Base-by-base conservation (phyloP, 2,329 filamentous ascomycete genomes). In the Chaetomiaceae sp. region DNA sequence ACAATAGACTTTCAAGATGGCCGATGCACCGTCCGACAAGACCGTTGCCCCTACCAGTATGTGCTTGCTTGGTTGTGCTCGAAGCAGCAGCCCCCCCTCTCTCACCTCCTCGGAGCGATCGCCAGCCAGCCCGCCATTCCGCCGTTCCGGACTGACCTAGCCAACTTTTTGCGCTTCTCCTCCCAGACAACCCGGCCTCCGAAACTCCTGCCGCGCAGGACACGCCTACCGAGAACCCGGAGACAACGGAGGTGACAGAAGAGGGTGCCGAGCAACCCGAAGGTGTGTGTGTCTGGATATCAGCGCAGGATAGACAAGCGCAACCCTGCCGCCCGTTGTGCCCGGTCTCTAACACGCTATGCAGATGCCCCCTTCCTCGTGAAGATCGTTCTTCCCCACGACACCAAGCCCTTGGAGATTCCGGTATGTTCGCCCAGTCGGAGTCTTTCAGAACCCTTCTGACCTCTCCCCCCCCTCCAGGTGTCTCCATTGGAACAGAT, bases 401-500 rank as follows among this genome's bases (percentile, higher is more conserved):
- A 84, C 61, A 10, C 27, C 14, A 79, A 83, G 62, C 84, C 88
- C 70, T 87, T 95, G 63, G 82, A 91, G 67, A 83, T 96, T 61
- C 91, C 89, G 81, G 90, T 95, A 70, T 71, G 79, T 73, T 49
- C 30, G 42, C 39, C 49, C 19, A 16, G 44, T 40, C 34, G 20
- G 40, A 51, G 20, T 39, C 16, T 33, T 21, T 41, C 31, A 50
- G 35, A n/a, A 14, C 41, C 13, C 21, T 57, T 50, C 59, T 61
- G 63, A 63, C 56, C 44, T 52, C 48, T 48, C 51, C n/a, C n/a
- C n/a, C n/a, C n/a, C n/a, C n/a, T 5, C 5, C 62, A 93, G 87
- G 87, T 95, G 50, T 92, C 89, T 37, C 85, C 85, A 59, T 87
- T 96, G 76, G 95, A 99, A 73, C 92, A 96, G 69, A 86, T 97